Percentiles rank a stretch among this genome's conserved stretches.
Evolutionary conservation across 768 basidiomycete species (phyloP).

Genomic region (Paxillus involutus): DNA sequence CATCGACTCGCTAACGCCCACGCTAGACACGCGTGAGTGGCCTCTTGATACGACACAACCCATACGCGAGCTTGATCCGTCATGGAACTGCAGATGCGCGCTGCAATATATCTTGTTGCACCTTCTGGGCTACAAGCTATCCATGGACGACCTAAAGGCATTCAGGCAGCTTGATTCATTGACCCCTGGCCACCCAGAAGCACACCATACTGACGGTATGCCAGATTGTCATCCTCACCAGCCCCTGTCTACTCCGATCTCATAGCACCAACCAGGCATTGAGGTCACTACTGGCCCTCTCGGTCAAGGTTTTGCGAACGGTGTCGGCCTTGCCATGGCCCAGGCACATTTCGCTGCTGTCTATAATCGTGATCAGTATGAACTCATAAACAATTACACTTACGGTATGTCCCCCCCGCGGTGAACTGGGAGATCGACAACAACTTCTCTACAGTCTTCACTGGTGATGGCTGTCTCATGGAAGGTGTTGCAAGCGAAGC

Average conservation of each 20-base stretch:
- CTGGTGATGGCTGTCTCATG: slow-evolving; percentile 95
- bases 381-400: slow-evolving; percentile 83
- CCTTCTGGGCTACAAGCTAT: slow-evolving; percentile 87
- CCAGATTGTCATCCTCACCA: background rate
- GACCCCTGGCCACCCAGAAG: slow-evolving; percentile 93
- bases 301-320: slow-evolving; percentile 93
- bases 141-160: slow-evolving; percentile 87
- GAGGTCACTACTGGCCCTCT: slow-evolving; percentile 97
- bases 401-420: slow-evolving; percentile 56
- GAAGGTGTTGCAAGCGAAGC: slow-evolving; percentile 96
- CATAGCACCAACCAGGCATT: slow-evolving; percentile 43
- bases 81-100: slow-evolving; percentile 62
- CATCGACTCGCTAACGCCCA: slow-evolving; percentile 9
- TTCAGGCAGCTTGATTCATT: slow-evolving; percentile 91
- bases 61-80: slow-evolving; percentile 2
- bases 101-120: slow-evolving; percentile 92
- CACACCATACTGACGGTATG: slow-evolving; percentile 62
- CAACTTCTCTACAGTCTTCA: slow-evolving; percentile 58
- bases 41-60: background rate
- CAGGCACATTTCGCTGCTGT: slow-evolving; percentile 88
- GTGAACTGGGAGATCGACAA: slow-evolving; percentile 1
- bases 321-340: slow-evolving; percentile 90
- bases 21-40: slow-evolving; percentile 69
- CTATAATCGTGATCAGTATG: slow-evolving; percentile 84
- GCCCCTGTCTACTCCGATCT: slow-evolving; percentile 6